These are phyloP conservation scores for Cercospora berteroae DNA, from an alignment of 2,329 filamentous ascomycete species.

Conservation along the genomic window DNA sequence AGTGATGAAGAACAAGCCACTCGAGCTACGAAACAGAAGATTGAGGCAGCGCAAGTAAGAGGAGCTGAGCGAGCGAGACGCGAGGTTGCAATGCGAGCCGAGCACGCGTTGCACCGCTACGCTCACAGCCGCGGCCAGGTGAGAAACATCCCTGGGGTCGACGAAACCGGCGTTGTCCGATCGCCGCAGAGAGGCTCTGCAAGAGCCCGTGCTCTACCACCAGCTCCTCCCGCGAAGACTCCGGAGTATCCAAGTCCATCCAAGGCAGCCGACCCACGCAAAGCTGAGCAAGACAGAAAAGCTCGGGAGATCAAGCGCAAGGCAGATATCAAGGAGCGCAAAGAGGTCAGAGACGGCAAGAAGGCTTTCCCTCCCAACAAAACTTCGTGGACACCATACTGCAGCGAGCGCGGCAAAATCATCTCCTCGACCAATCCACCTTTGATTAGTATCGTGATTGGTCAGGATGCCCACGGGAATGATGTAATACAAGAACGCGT, in stretches of 20 bases:
- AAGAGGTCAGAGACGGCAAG: neutral
- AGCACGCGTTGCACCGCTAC: neutral
- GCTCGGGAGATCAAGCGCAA: slow-evolving; percentile 1
- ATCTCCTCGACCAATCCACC: slow-evolving; percentile 24
- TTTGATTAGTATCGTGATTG: slow-evolving; percentile 9
- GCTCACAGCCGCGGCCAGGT: neutral
- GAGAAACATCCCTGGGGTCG: neutral
- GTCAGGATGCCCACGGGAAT: neutral
- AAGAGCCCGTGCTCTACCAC: neutral
- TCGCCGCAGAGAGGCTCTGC: neutral
- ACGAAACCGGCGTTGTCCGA: neutral
- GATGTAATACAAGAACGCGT: slow-evolving; percentile 5
- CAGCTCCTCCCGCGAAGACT: neutral
- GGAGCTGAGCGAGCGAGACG: neutral
- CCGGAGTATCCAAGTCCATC: neutral
- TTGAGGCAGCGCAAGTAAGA: neutral
- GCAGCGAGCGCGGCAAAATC: slow-evolving; percentile 13
- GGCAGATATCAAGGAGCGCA: neutral
- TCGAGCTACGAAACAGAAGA: neutral
- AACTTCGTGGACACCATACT: neutral
- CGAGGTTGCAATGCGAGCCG: neutral
- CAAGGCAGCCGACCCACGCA: neutral
- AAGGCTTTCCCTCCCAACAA: neutral
- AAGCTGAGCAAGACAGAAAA: neutral
- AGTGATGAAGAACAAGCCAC: neutral